Evolutionary conservation across 805 yeast genomes (phyloP), one percentile per base, ranked within the genome.

Genomic region (Naumovozyma baii): DNA sequence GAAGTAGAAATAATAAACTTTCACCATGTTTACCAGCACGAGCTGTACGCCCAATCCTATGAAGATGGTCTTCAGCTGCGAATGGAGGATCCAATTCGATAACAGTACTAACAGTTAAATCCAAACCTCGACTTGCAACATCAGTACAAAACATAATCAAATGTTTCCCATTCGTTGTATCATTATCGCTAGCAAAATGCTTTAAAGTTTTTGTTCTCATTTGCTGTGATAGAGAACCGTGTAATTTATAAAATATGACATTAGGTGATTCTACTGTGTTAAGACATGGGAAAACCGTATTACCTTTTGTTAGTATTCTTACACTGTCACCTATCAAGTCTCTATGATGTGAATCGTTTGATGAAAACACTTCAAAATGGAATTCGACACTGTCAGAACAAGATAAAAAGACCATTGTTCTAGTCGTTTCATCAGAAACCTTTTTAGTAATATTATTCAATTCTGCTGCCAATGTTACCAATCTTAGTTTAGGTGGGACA

Each of bases 301-400:
- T 53, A 5, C 59, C 58, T 20, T 48, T 57, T 8, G 55, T 50
- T 18, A 61, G 36, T 19, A 45, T 31, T 44, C 67, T 46, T 30
- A 60, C 67, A 12, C 62, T 52, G 18, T 58, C 63, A n/a, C 59
- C 57, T 10, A 58, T 59, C 10, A 55, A 37, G 37, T 55, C 57
- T 16, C 66, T 54, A 31, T 61, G 58, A 36, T 62, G 61, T 3
- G 85, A 84, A 34, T 69, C 72, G 41, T 80, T 69, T 1, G 57
- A 42, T 2, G 66, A 72, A 49, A 94, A 77, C 0, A 78, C 81
- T 34, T 76, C 73, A 60, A 78, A 86, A 62, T 92, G 96, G 66
- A 83, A 92, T 50, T 92, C 88, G 17, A 94, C 97, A n/a, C 95
- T 83, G 57, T 90, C 97, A 0, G 97, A 78, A 64, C 98, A 90